Conservation (phyloP, 2,329 filamentous ascomycete species). For the Phialocephala subalpina region DNA sequence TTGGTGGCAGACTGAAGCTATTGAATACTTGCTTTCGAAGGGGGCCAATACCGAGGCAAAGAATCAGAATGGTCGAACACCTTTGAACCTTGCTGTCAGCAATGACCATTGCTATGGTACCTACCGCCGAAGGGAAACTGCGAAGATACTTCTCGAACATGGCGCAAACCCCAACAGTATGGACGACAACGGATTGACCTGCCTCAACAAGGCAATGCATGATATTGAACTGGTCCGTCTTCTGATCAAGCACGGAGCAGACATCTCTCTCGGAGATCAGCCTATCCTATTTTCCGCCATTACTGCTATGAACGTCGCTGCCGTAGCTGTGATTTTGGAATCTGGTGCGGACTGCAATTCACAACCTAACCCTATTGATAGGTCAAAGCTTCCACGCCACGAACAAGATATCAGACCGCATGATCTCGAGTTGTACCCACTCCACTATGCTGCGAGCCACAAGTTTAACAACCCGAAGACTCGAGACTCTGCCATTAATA, state of each 20-base stretch:
- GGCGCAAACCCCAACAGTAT: constrained; percentile 26
- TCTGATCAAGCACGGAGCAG: constrained; percentile 32
- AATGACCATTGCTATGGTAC: constrained; percentile 11
- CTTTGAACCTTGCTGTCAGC: constrained; percentile 20
- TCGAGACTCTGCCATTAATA: constrained; percentile 15
- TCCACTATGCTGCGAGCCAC: constrained; percentile 23
- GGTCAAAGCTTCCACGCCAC: not conserved
- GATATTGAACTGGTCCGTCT: constrained; percentile 30
- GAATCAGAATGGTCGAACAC: constrained; percentile 16
- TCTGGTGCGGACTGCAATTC: constrained; percentile 26
- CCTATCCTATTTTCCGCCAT: constrained; percentile 25
- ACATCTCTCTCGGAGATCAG: constrained; percentile 22
- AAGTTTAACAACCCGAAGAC: constrained; percentile 21
- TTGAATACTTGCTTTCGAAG: constrained; percentile 26
- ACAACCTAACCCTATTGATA: constrained; percentile 10
- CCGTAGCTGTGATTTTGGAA: constrained; percentile 12
- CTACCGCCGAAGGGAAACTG: constrained; percentile 3
- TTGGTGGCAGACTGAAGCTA: constrained; percentile 31
- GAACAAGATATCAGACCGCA: not conserved
- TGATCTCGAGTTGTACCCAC: constrained; percentile 16
- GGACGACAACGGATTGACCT: constrained; percentile 20
- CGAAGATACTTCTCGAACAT: constrained; percentile 22
- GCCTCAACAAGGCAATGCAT: constrained; percentile 31
- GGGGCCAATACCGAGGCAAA: constrained; percentile 23
- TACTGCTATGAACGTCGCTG: constrained; percentile 14